Percentiles rank a stretch among this genome's conserved stretches.
phyloP scores from a whole-genome alignment of 306 rosid genomes.

The Dryas octopetala region DNA sequence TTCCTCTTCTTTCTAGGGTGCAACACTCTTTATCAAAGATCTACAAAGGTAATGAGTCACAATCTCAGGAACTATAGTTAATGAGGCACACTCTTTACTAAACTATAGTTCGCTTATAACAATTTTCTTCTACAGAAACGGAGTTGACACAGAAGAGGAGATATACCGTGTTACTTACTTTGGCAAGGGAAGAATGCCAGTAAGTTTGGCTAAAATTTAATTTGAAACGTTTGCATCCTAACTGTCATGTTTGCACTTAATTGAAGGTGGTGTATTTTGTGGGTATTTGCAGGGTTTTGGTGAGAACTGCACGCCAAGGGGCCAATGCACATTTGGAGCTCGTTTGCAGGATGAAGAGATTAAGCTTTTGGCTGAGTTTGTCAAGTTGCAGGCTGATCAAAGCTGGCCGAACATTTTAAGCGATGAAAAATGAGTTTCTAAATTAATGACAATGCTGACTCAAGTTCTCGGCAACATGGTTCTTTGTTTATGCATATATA shows the following conservation, averaged over 20 bases:
- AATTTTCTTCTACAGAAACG: slow-evolving; percentile 57
- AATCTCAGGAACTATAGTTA: slow-evolving; percentile 13
- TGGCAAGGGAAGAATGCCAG: slow-evolving; percentile 95
- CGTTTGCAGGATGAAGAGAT: slow-evolving; percentile 88
- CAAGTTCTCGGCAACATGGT: neutral
- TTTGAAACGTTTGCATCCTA: slow-evolving; percentile 15
- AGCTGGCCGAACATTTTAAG: slow-evolving; percentile 63
- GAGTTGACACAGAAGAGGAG: slow-evolving; percentile 78
- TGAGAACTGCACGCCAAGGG: slow-evolving; percentile 80
- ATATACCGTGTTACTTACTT: slow-evolving; percentile 73
- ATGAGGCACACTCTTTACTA: neutral
- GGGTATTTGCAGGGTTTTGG: slow-evolving; percentile 66
- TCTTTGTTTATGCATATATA: neutral
- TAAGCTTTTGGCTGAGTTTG: slow-evolving; percentile 78
- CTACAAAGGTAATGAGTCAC: slow-evolving; percentile 63
- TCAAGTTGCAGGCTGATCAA: slow-evolving; percentile 83
- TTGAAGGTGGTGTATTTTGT: neutral
- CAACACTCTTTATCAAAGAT: slow-evolving; percentile 72
- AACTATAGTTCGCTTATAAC: neutral
- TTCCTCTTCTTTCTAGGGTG: slow-evolving; percentile 47
- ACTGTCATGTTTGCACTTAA: slow-evolving; percentile 3
- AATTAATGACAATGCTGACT: slow-evolving; percentile 9
- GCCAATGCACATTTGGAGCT: slow-evolving; percentile 94
- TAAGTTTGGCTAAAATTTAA: slow-evolving; percentile 27
- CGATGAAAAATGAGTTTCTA: slow-evolving; percentile 41